Conservation (phyloP, 495 filamentous ascomycete genomes). For the Evansstolkia leycettana region DNA sequence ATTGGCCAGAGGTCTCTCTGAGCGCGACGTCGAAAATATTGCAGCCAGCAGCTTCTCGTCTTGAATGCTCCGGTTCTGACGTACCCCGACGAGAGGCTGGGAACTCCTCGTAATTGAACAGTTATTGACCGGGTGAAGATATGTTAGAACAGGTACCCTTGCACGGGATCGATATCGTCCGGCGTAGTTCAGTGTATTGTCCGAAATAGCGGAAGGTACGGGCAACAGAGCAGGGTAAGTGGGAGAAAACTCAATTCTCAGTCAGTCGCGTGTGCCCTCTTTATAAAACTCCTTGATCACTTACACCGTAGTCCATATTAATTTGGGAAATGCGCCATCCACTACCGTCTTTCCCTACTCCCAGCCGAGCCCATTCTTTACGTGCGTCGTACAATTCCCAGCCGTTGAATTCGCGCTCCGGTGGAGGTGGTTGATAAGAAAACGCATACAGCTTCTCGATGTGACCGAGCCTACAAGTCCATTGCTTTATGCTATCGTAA, state of each 20-base stretch:
- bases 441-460: constrained; percentile 92
- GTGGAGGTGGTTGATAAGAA: constrained; percentile 57
- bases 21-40: constrained; percentile 71
- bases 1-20: constrained; percentile 32
- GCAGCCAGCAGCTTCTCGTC: constrained; percentile 89
- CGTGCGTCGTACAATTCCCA: constrained; percentile 82
- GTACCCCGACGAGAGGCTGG: constrained; percentile 80
- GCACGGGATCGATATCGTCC: constrained; percentile 75
- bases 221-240: constrained; percentile 86
- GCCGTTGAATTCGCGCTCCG: constrained; percentile 66
- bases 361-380: constrained; percentile 70
- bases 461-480: constrained; percentile 71
- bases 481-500: constrained; percentile 72
- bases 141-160: constrained; percentile 79
- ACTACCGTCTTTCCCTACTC: constrained; percentile 62
- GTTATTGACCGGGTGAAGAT: constrained; percentile 92
- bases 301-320: constrained; percentile 69
- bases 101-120: constrained; percentile 94
- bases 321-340: constrained; percentile 88
- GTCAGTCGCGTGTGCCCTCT: too few species aligned
- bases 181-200: constrained; percentile 93
- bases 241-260: constrained; percentile 56
- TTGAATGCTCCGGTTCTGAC: constrained; percentile 83
- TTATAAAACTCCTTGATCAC: neutral
- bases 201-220: constrained; percentile 80